Evolutionary conservation across 768 basidiomycete species (phyloP).

Genomic region (Tephrocybe rancida): DNA sequence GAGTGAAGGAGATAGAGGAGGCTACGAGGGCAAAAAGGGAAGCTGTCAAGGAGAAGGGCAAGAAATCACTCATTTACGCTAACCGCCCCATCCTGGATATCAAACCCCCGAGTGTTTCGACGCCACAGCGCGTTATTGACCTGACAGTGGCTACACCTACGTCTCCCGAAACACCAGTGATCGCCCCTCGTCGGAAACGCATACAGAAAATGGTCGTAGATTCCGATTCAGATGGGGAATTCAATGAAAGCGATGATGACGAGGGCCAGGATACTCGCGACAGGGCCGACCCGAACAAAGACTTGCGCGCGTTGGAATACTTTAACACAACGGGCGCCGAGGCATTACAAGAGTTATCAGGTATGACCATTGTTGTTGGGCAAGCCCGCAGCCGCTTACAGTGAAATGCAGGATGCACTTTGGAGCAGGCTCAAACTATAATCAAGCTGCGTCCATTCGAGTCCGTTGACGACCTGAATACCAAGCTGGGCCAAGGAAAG

Average conservation of each 20-base stretch:
- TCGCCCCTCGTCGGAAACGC: constrained; percentile 54
- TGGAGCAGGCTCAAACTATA: constrained; percentile 80
- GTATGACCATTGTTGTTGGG: constrained; percentile 37
- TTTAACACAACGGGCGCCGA: constrained; percentile 66
- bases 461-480: constrained; percentile 73
- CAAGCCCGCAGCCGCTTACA: not conserved
- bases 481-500: constrained; percentile 81
- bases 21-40: constrained; percentile 68
- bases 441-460: constrained; percentile 78
- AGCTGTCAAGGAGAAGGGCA: constrained; percentile 73
- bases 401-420: constrained; percentile 62
- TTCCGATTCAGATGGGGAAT: constrained; percentile 66
- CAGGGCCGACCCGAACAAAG: constrained; percentile 39
- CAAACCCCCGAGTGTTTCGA: constrained; percentile 35
- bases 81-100: constrained; percentile 57
- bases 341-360: constrained; percentile 75
- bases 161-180: constrained; percentile 34
- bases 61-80: constrained; percentile 82
- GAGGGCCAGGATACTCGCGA: constrained; percentile 30
- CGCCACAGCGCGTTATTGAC: constrained; percentile 42
- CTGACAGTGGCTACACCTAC: constrained; percentile 31
- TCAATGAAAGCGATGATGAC: constrained; percentile 52
- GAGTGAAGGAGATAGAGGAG: constrained; percentile 74
- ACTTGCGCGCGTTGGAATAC: constrained; percentile 61
- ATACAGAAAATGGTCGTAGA: constrained; percentile 62